Base-by-base conservation (phyloP, 2,329 filamentous ascomycete species). In the Claviceps capensis region DNA sequence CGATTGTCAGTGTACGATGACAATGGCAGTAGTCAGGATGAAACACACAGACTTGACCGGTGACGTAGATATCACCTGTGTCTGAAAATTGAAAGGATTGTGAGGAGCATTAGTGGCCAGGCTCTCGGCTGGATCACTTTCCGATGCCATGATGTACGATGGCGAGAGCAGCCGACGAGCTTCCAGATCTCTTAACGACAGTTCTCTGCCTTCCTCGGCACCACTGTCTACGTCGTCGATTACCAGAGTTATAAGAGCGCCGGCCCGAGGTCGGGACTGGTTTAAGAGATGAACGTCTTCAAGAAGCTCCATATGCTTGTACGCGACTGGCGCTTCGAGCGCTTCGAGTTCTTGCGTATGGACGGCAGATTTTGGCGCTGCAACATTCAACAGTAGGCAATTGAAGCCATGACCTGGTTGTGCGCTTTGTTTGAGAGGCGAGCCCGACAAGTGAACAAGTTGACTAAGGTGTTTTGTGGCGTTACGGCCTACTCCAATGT, bases 51-150 rank as follows among this genome's bases (percentile, higher is more conserved):
- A 85, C 72, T 89, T 91, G 53, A 89, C 78, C 2, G 86, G 85
- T 17, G 77, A 76, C 56, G 85, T 85, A 16, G 85, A 83, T 64
- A 89, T 84, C 46, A 82, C 77, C 64, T 86, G 83, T 1, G 91
- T 86, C 69, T 94, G 82, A 69, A 97, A 97, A 70, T 97, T 97
- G 79, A 98, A 97, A 0, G 91, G 91, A 58, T 83, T 86, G 52
- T 70, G 72, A 16, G 65, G 66, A 16, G 64, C 54, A 30, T 14
- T 17, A 13, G 42, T 16, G 14, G 47, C n/a, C 8, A 45, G 11
- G 14, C n/a, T 47, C 19, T 54, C 53, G 19, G 16, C 40, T 4
- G 48, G 7, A 26, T 47, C 26, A 36, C 36, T 47, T 16, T 54
- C 49, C 14, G 49, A 40, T 23, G 49, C 36, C 55, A 57, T 58